Conservation (phyloP, 2,329 filamentous ascomycete species). For the Claviceps sp. region DNA sequence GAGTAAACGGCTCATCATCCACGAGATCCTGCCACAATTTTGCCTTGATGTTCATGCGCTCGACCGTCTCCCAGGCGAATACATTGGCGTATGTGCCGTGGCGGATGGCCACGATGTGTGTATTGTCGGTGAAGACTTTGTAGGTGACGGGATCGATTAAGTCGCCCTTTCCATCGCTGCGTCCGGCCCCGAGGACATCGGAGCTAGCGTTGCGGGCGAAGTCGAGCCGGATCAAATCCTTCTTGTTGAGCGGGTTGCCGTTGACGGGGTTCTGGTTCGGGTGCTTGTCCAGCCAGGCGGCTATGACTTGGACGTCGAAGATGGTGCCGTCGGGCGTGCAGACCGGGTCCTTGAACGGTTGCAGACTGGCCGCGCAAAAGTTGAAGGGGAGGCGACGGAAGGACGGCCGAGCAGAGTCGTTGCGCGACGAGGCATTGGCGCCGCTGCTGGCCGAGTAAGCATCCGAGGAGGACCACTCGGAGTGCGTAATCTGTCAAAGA, state of each 20-base stretch:
- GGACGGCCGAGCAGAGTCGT: slow-evolving; percentile 33
- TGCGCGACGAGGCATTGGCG: slow-evolving; percentile 15
- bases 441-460: slow-evolving; percentile 64
- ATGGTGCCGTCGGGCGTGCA: slow-evolving; percentile 80
- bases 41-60: slow-evolving; percentile 88
- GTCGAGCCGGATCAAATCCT: slow-evolving; percentile 79
- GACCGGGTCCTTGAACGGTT: slow-evolving; percentile 89
- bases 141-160: slow-evolving; percentile 94
- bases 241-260: slow-evolving; percentile 62
- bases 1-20: slow-evolving; percentile 71
- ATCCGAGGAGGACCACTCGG: slow-evolving; percentile 89
- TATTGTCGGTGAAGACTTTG: slow-evolving; percentile 97
- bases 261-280: slow-evolving; percentile 75
- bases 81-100: slow-evolving; percentile 80
- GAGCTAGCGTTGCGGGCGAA: slow-evolving; percentile 80
- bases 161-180: slow-evolving; percentile 51
- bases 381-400: slow-evolving; percentile 94
- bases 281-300: slow-evolving; percentile 88
- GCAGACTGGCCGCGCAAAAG: slow-evolving; percentile 90
- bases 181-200: slow-evolving; percentile 32
- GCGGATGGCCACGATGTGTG: slow-evolving; percentile 80
- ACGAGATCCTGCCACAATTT: slow-evolving; percentile 93
- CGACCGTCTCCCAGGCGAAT: slow-evolving; percentile 90
- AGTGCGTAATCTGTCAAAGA: slow-evolving; percentile 64
- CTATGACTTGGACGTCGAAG: slow-evolving; percentile 90